Evolutionary conservation across 352 stramenopile genomes (phyloP).

Genomic region (Globisporangium barbulae): DNA sequence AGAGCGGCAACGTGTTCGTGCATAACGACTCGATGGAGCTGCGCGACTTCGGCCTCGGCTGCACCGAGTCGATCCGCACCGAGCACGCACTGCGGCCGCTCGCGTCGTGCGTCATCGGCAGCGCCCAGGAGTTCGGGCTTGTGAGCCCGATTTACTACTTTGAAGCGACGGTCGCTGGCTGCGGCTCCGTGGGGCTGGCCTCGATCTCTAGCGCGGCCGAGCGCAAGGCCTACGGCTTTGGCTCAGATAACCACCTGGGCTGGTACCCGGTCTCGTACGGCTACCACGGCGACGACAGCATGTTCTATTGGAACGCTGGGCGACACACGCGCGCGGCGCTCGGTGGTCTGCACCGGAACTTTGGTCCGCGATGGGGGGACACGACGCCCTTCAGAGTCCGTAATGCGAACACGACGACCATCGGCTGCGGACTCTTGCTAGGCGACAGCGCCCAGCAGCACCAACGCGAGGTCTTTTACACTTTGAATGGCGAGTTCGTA

Average conservation of each 20-base stretch:
- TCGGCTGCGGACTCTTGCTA: constrained; percentile 27
- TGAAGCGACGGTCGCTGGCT: constrained; percentile 24
- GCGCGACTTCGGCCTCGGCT: constrained; percentile 20
- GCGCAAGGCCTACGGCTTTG: constrained; percentile 26
- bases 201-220: constrained; percentile 11
- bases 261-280: constrained; percentile 37
- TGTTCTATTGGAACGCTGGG: constrained; percentile 31
- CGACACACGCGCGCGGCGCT: constrained; percentile 3
- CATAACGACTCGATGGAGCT: constrained; percentile 29
- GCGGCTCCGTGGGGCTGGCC: constrained; percentile 30
- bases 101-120: not conserved
- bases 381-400: constrained; percentile 7
- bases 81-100: constrained; percentile 17
- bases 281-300: constrained; percentile 34
- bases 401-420: not conserved
- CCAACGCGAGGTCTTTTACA: constrained; percentile 33
- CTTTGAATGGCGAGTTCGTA: constrained; percentile 28
- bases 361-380: constrained; percentile 22
- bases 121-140: not conserved
- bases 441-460: constrained; percentile 2
- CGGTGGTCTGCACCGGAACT: constrained; percentile 13
- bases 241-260: constrained; percentile 31
- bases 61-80: constrained; percentile 33
- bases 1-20: constrained; percentile 23
- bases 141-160: constrained; percentile 26